A percentile compares a stretch with the other conserved stretches of the same genome.
phyloP scores from a whole-genome alignment of 257 asterid species.

The Osmanthus fragrans region DNA sequence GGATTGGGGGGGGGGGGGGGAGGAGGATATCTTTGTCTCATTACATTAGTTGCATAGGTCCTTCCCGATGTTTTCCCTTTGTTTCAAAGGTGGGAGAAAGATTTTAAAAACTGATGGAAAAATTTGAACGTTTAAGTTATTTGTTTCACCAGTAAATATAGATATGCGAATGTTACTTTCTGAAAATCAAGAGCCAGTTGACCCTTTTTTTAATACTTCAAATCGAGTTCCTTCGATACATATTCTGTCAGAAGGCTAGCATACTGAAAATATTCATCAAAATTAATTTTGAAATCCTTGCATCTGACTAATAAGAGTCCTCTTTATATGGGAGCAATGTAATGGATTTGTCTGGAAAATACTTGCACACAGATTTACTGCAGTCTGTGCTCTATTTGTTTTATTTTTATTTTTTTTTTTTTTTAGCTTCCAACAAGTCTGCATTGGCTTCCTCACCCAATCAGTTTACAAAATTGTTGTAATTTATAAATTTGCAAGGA shows the following conservation, averaged over 20 bases:
- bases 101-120: too few relatives aligned
- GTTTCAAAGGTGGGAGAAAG: not conserved
- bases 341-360: too few relatives aligned
- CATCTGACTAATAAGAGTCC: not conserved
- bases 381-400: too few relatives aligned
- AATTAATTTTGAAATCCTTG: not conserved
- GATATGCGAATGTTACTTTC: not conserved
- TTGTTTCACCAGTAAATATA: not conserved
- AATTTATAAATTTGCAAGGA: too few relatives aligned
- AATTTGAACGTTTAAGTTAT: too few relatives aligned
- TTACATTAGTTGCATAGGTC: not conserved
- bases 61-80: not conserved
- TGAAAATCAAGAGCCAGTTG: not conserved
- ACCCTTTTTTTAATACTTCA: too few relatives aligned
- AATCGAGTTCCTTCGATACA: too few relatives aligned
- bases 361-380: too few relatives aligned
- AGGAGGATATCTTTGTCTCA: not conserved
- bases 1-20: not conserved
- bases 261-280: not conserved
- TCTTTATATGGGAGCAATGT: too few relatives aligned
- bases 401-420: too few relatives aligned
- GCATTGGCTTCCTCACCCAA: not conserved
- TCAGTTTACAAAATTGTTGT: not conserved
- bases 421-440: not conserved
- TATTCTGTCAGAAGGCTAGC: not conserved